Base-by-base conservation (phyloP, 2,329 filamentous ascomycete genomes). In the Cladosporium oxysporum region DNA sequence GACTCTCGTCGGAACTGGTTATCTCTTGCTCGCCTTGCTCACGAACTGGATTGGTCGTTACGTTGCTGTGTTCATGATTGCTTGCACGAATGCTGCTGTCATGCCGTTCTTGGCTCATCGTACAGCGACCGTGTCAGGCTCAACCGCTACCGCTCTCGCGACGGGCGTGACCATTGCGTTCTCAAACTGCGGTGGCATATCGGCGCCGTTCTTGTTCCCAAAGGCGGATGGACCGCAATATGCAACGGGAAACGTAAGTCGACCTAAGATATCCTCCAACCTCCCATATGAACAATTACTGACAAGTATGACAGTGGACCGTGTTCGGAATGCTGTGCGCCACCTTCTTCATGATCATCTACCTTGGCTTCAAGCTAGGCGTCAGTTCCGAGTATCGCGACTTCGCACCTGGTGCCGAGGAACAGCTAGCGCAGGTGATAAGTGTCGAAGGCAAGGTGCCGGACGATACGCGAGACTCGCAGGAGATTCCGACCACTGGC, bases 91-190 rank as follows among this genome's bases (percentile, higher is more conserved):
- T 31, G 66, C 66, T 28, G 66, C 66, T 18, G 66, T 68, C 3
- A 65, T 68, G 31, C 66, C 66, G 3, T 68, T 68, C 57, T 61
- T 68, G 18, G 66, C 66, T 10, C 66, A 68, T 41, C 64, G 66
- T 16, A 68, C 66, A 8, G 59, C 66, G 2, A 68, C 66, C 4
- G 66, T 68, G 26, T 63, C 58, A 41, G 66, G 66, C 14, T 62
- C 58, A 5, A 68, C 66, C 16, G 66, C 66, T 2, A 68, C 66
- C 2, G 66, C 66, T 10, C 47, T 68, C n/a, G 66, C 66, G 12
- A 68, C 66, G 1, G 66, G 66, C 28, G 66, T 65, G 3, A 68
- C 65, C 16, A 68, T 68, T 59, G 66, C 66, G 11, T 50, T 68
- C 35, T 65, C 66, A 18, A 68, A 68, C 47, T 68, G 66, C 23